phyloP scores from a whole-genome alignment of 768 basidiomycete genomes.

The Mycena rebaudengoi region DNA sequence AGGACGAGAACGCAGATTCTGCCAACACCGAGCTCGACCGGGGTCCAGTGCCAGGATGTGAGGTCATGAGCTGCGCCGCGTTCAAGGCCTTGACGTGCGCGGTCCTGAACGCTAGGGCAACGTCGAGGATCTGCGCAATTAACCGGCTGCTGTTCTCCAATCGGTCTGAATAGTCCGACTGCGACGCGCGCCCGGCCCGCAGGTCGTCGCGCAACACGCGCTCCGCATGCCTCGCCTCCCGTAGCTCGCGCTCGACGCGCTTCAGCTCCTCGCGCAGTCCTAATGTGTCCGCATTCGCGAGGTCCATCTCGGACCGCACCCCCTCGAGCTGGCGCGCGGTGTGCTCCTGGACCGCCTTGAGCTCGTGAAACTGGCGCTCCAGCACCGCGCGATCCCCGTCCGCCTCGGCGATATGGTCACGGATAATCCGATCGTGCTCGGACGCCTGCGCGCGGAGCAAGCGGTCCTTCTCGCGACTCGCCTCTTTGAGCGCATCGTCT shows the following conservation, averaged over 20 bases:
- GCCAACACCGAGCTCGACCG: conserved; percentile 51
- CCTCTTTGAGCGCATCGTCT: conserved; percentile 70
- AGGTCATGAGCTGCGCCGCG: conserved; percentile 64
- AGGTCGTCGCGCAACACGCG: conserved; percentile 78
- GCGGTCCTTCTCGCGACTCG: conserved; percentile 81
- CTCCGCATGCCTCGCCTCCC: conserved; percentile 73
- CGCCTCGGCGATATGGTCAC: conserved; percentile 92
- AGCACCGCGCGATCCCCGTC: conserved; percentile 94
- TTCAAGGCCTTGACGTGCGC: conserved; percentile 78
- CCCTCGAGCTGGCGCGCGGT: conserved; percentile 71
- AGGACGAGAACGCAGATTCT: conserved; percentile 59
- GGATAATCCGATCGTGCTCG: conserved; percentile 69
- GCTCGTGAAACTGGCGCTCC: conserved; percentile 85
- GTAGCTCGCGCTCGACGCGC: conserved; percentile 73
- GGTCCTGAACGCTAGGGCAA: conserved; percentile 79
- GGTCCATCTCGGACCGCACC: conserved; percentile 64
- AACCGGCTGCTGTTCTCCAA: conserved; percentile 73
- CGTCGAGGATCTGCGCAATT: conserved; percentile 83
- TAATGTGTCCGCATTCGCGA: conserved; percentile 72
- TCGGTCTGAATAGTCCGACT: conserved; percentile 71
- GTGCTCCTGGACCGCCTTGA: conserved; percentile 69
- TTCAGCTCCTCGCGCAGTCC: conserved; percentile 79
- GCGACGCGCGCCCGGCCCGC: conserved; percentile 71
- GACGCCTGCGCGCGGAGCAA: conserved; percentile 76
- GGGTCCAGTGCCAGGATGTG: conserved; percentile 58